A percentile compares a stretch with the other conserved stretches of the same genome.
Conservation (phyloP, 768 basidiomycete genomes). For the Erythrobasidium yunnanense region DNA sequence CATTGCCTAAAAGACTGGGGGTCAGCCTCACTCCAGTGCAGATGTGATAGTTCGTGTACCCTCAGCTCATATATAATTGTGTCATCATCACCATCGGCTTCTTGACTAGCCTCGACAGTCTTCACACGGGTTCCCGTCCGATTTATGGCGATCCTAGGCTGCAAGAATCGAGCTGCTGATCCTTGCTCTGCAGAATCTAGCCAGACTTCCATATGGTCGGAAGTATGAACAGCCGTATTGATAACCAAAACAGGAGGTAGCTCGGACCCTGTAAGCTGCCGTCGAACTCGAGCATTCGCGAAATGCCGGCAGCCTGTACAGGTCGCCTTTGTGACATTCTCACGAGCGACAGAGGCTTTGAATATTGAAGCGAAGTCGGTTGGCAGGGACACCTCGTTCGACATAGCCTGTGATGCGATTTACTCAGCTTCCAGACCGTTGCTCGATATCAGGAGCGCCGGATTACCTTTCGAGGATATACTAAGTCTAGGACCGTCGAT, state of each 20-base stretch:
- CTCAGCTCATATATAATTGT: slow-evolving; percentile 58
- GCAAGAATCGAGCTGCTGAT: slow-evolving; percentile 48
- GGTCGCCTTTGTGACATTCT: slow-evolving; percentile 71
- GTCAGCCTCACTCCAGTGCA: too few relatives aligned
- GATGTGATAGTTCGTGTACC: slow-evolving; percentile 54
- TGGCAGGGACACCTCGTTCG: slow-evolving; percentile 41
- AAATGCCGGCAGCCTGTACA: slow-evolving; percentile 75
- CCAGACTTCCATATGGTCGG: slow-evolving; percentile 67
- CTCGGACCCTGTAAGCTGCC: slow-evolving; percentile 48
- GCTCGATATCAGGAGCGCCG: not conserved
- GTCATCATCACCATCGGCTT: slow-evolving; percentile 48
- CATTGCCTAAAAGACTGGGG: slow-evolving; percentile 69
- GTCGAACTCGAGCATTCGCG: slow-evolving; percentile 58
- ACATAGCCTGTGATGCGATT: slow-evolving; percentile 39
- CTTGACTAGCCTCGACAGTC: slow-evolving; percentile 50
- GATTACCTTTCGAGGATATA: slow-evolving; percentile 71
- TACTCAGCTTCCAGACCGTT: too few relatives aligned
- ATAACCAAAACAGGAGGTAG: slow-evolving; percentile 75
- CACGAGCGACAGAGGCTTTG: slow-evolving; percentile 62
- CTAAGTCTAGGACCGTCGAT: slow-evolving; percentile 72
- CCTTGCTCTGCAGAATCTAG: slow-evolving; percentile 49
- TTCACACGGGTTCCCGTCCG: not conserved
- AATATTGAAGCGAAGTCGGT: slow-evolving; percentile 60
- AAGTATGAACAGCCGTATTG: slow-evolving; percentile 69
- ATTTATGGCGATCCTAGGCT: slow-evolving; percentile 43